phyloP scores from a whole-genome alignment of 2,329 filamentous ascomycete genomes.

The Lojkania enalia region DNA sequence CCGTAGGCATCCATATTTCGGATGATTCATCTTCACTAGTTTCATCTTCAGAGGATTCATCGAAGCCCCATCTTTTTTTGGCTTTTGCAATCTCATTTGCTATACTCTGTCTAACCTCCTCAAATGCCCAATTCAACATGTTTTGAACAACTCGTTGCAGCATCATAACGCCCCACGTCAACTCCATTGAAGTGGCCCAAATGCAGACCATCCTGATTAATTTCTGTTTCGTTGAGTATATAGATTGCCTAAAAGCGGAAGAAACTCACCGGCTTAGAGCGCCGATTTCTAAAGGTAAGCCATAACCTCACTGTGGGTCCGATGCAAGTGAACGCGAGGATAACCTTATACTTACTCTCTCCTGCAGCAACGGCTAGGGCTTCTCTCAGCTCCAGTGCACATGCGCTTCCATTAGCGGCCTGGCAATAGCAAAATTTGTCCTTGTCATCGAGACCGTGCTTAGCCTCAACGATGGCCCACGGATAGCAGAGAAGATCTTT shows the following conservation, averaged over 20 bases:
- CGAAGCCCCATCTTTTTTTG: too few relatives aligned
- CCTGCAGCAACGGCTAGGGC: conserved; percentile 1
- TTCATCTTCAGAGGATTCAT: too few relatives aligned
- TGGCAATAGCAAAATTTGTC: conserved; percentile 19
- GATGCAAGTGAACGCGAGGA: conserved; percentile 20
- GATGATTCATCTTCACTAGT: too few relatives aligned
- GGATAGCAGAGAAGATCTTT: conserved; percentile 18
- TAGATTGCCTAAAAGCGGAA: too few relatives aligned
- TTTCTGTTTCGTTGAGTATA: too few relatives aligned
- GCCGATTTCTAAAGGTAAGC: conserved; percentile 15
- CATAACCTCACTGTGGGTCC: conserved; percentile 19
- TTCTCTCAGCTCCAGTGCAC: conserved; percentile 15
- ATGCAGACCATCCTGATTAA: conserved; percentile 17
- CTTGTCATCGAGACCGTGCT: not conserved
- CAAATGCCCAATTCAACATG: conserved; percentile 17
- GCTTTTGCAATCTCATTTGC: too few relatives aligned
- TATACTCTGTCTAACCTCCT: conserved; percentile 3
- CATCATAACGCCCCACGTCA: conserved; percentile 18
- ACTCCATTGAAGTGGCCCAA: conserved; percentile 19
- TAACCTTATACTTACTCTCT: conserved; percentile 9
- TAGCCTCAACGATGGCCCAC: conserved; percentile 20
- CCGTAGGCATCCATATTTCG: too few relatives aligned
- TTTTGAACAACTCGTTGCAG: conserved; percentile 17
- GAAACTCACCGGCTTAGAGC: too few relatives aligned
- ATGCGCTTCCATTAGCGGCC: conserved; percentile 21